A percentile compares a stretch with the other conserved stretches of the same genome.
Conservation (phyloP, 441 rosid genomes). For the Croton setiger region DNA sequence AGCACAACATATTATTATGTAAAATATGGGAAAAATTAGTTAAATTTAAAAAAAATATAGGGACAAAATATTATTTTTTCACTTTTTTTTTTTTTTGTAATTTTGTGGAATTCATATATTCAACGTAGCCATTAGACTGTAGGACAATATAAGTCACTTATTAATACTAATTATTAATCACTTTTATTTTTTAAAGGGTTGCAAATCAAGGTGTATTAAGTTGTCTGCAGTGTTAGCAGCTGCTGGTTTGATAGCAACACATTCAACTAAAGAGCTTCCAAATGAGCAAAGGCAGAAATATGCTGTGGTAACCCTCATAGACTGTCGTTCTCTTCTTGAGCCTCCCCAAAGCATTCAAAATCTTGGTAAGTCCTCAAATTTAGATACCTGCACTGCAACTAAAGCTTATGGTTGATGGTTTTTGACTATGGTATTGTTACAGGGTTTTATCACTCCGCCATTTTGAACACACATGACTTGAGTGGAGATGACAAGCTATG, state of each 20-base stretch:
- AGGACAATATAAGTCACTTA: too few relatives aligned
- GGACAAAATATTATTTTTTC: too few relatives aligned
- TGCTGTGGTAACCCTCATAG: constrained; percentile 64
- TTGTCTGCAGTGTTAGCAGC: constrained; percentile 66
- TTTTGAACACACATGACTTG: constrained; percentile 63
- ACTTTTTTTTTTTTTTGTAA: too few relatives aligned
- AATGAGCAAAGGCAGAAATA: constrained; percentile 53
- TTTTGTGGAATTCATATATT: too few relatives aligned
- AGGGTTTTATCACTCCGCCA: constrained; percentile 90
- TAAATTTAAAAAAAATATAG: too few relatives aligned
- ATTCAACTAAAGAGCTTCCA: constrained; percentile 40
- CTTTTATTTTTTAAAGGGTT: constrained; percentile 42
- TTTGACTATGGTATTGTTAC: constrained; percentile 4
- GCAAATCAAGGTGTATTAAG: constrained; percentile 66
- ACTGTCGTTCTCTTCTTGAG: constrained; percentile 73
- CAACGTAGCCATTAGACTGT: too few relatives aligned
- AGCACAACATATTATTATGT: too few relatives aligned
- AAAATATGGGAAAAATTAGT: too few relatives aligned
- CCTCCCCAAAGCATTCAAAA: constrained; percentile 53
- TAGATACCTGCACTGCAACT: too few relatives aligned
- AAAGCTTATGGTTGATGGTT: background rate
- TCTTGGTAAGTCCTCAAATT: constrained; percentile 40
- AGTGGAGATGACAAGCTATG: constrained; percentile 50
- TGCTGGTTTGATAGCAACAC: constrained; percentile 71
- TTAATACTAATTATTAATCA: background rate